Evolutionary conservation across 352 stramenopile species (phyloP), one percentile per base, ranked within the genome.

Genomic region (Pythium periplocum): DNA sequence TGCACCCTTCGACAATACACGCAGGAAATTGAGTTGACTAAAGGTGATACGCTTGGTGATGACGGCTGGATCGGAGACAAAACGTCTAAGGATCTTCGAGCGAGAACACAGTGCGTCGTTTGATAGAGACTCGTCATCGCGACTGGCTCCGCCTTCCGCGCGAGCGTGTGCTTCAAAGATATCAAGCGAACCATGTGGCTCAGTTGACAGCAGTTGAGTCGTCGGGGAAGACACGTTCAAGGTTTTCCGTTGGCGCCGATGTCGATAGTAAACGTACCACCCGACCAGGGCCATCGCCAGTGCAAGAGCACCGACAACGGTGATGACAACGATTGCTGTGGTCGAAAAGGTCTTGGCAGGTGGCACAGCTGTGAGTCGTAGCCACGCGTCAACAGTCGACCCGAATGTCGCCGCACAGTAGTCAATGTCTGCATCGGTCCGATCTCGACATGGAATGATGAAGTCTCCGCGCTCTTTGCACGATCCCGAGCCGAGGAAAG

Each of bases 1-100:
- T 26, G 78, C 83, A 55, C 83, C 83, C 50, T 90, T 90, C 4
- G 79, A 83, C 6, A 93, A 56, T 33, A 88, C 57, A 8, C 77
- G 62, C 42, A 88, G 55, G 52, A 87, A 92, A 10, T 78, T 80
- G n/a, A 93, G 62, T 57, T 90, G 76, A 4, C 68, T 68, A 48
- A 87, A 88, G 4, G 77, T 78, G 46, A 92, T 88, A 26, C 78
- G 78, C 57, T 87, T 87, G 12, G 76, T 87, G 53, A 91, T 68
- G 52, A 91, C 71, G 4, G 67, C 64, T 12, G 80, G 80, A 49
- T 91, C 78, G 11, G 72, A 74, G 39, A 89, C 78, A 46, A 91
- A 91, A 2, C 55, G 68, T 4, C 71, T 62, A 33, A 91, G 55
- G 17, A 84, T 70, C 41, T 52, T 6, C 53, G 78, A 89, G 55